Conservation (phyloP, 78 protist species). For the Polysphondylium violaceum region DNA sequence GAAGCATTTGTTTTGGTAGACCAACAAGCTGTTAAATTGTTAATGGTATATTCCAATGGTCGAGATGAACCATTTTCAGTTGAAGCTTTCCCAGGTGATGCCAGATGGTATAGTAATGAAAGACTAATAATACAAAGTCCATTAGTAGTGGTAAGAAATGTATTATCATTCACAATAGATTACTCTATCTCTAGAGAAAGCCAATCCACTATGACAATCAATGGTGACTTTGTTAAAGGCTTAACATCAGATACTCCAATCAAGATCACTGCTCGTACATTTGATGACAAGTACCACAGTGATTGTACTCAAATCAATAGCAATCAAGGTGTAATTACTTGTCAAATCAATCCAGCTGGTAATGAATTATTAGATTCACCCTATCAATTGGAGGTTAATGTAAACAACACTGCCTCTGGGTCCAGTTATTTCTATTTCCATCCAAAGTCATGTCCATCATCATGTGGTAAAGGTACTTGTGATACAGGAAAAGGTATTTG, state of each 20-base stretch:
- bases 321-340: background rate
- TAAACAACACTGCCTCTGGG: background rate
- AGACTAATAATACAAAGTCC: background rate
- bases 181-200: background rate
- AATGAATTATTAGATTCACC: background rate
- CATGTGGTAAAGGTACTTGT: conserved; percentile 22
- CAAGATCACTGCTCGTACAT: background rate
- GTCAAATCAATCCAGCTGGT: background rate
- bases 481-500: conserved; percentile 1
- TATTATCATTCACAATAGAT: background rate
- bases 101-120: background rate
- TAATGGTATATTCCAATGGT: background rate
- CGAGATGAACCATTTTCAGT: background rate
- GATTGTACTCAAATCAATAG: background rate
- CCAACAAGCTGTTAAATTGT: background rate
- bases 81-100: background rate
- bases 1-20: background rate
- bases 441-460: conserved; percentile 7
- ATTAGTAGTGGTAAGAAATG: background rate
- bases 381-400: background rate
- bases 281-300: background rate
- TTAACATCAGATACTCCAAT: background rate
- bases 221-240: background rate
- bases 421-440: background rate
- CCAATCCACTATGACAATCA: background rate